Evolutionary conservation across 768 basidiomycete species (phyloP).

Genomic region (Pleurotus eryngii): DNA sequence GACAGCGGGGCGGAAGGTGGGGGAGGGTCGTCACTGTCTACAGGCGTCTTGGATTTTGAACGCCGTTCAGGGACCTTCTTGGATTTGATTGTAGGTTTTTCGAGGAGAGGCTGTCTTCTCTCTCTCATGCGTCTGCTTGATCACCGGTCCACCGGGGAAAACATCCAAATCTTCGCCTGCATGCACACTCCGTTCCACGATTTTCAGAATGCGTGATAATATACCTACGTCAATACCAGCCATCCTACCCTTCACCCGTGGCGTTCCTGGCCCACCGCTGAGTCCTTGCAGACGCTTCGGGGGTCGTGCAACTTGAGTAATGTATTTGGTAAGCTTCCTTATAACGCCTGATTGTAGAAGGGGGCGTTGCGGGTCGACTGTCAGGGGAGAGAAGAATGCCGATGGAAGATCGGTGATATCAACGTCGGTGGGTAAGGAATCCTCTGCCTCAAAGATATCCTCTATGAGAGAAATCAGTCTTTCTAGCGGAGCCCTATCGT

Average conservation of each 20-base stretch:
- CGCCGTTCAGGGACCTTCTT: constrained; percentile 38
- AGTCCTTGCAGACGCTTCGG: constrained; percentile 58
- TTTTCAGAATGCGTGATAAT: constrained; percentile 66
- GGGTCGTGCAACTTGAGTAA: constrained; percentile 64
- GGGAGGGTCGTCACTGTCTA: constrained; percentile 30
- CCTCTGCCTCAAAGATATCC: constrained; percentile 83
- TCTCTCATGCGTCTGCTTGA: constrained; percentile 17
- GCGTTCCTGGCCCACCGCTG: constrained; percentile 39
- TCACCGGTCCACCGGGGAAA: constrained; percentile 35
- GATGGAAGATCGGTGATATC: constrained; percentile 47
- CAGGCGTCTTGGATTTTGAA: constrained; percentile 43
- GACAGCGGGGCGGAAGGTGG: constrained; percentile 21
- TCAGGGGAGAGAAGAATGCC: constrained; percentile 64
- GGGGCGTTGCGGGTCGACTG: constrained; percentile 55
- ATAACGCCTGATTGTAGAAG: constrained; percentile 56
- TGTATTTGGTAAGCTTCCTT: constrained; percentile 66
- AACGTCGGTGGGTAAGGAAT: constrained; percentile 57
- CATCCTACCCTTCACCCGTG: constrained; percentile 52
- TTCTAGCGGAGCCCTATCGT: constrained; percentile 73
- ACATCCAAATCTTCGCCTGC: constrained; percentile 75
- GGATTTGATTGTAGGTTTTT: constrained; percentile 36
- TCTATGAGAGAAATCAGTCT: constrained; percentile 76
- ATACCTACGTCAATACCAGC: constrained; percentile 62
- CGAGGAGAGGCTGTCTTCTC: constrained; percentile 38
- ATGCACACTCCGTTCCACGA: constrained; percentile 76